Conservation (phyloP, 768 basidiomycete species). For the Tylopilus intermedius region DNA sequence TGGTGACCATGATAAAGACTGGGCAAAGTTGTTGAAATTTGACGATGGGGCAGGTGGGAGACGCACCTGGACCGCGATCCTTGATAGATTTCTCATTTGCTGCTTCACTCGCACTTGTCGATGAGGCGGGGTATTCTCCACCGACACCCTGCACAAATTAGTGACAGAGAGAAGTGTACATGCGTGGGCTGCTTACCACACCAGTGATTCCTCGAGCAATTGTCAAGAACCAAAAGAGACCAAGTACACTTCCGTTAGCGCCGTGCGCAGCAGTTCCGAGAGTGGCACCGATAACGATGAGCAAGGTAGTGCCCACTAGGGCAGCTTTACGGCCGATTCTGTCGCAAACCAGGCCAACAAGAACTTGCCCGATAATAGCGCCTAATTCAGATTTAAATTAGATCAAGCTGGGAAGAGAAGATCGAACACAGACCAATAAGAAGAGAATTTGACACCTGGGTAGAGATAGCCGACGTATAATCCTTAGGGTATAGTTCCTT, state of each 20-base stretch:
- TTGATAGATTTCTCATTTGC: slow-evolving; percentile 64
- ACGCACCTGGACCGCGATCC: slow-evolving; percentile 53
- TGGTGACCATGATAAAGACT: slow-evolving; percentile 76
- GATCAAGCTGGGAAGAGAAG: not conserved
- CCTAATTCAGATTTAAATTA: slow-evolving; percentile 32
- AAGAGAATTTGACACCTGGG: slow-evolving; percentile 65
- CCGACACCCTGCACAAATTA: slow-evolving; percentile 52
- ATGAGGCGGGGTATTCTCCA: slow-evolving; percentile 74
- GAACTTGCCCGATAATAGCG: slow-evolving; percentile 55
- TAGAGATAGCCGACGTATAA: slow-evolving; percentile 59
- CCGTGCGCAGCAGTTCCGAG: slow-evolving; percentile 67
- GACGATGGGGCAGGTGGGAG: not conserved
- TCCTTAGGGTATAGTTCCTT: slow-evolving; percentile 56
- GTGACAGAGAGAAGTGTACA: not conserved
- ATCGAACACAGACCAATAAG: slow-evolving; percentile 49
- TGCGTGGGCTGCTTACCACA: slow-evolving; percentile 37
- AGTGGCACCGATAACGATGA: slow-evolving; percentile 67
- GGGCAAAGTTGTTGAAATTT: not conserved
- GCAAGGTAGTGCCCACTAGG: slow-evolving; percentile 59
- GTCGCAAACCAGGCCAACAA: slow-evolving; percentile 69
- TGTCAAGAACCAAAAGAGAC: slow-evolving; percentile 73
- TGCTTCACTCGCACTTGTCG: slow-evolving; percentile 64
- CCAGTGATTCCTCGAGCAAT: slow-evolving; percentile 68
- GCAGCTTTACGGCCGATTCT: slow-evolving; percentile 72
- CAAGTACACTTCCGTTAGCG: slow-evolving; percentile 46